Conservation (phyloP, 768 basidiomycete species). For the Boletus reticulatus region DNA sequence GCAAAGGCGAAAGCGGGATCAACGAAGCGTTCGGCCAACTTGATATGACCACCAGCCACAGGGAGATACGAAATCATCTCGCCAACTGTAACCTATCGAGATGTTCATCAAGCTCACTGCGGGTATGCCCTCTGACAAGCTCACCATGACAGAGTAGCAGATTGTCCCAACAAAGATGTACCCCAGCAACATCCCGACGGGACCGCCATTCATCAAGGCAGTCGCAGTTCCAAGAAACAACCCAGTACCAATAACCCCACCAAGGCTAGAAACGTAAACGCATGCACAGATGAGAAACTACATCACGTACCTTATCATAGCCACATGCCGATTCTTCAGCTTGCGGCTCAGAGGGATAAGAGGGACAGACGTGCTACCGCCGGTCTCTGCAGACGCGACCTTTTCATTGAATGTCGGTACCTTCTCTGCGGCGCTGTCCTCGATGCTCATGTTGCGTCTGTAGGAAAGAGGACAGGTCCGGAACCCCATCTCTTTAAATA, state of each 20-base stretch:
- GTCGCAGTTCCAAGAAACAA: slow-evolving; percentile 29
- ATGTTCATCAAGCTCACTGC: background rate
- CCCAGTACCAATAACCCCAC: slow-evolving; percentile 39
- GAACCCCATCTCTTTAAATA: background rate
- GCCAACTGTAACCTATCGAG: slow-evolving; percentile 26
- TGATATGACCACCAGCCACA: slow-evolving; percentile 42
- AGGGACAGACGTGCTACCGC: background rate
- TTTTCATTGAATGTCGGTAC: background rate
- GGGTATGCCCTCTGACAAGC: background rate
- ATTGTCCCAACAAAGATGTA: slow-evolving; percentile 34
- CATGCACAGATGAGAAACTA: background rate
- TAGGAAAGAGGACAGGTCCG: background rate
- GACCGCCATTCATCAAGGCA: slow-evolving; percentile 36
- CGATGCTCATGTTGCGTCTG: background rate
- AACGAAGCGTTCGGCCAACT: slow-evolving; percentile 45
- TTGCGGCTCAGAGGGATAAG: slow-evolving; percentile 13
- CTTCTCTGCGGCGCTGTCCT: background rate
- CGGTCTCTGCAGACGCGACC: background rate
- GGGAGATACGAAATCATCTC: slow-evolving; percentile 46
- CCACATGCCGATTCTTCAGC: slow-evolving; percentile 26
- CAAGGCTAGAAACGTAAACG: slow-evolving; percentile 8
- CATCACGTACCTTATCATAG: slow-evolving; percentile 26
- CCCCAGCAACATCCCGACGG: slow-evolving; percentile 41
- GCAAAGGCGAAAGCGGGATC: slow-evolving; percentile 42
- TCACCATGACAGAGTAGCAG: slow-evolving; percentile 35